These are phyloP conservation scores for Trametes versicolor DNA, from an alignment of 1,284 basidiomycete species.

Conservation along the genomic window DNA sequence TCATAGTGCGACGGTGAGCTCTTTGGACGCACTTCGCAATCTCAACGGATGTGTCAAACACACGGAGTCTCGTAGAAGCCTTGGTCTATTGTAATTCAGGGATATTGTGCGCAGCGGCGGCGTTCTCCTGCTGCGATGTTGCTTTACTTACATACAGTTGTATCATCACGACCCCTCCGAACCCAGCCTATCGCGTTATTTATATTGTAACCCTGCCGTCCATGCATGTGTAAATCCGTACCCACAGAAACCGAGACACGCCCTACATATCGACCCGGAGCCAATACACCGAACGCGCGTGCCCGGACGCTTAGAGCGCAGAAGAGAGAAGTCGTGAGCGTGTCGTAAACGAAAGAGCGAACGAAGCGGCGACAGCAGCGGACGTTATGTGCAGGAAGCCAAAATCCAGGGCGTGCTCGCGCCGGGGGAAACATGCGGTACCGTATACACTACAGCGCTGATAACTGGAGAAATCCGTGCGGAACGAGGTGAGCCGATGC, in stretches of 20 bases:
- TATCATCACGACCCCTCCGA: constrained; percentile 15
- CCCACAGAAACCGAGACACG: constrained; percentile 17
- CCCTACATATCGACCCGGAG: constrained; percentile 6
- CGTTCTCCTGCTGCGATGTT: background rate
- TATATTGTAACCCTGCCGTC: constrained; percentile 27
- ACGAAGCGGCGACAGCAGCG: constrained; percentile 5
- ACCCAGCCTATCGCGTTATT: constrained; percentile 25
- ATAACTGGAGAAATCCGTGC: constrained; percentile 23
- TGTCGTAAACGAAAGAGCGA: constrained; percentile 22
- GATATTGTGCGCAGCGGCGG: constrained; percentile 23
- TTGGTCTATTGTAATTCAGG: constrained; percentile 33
- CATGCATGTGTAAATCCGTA: constrained; percentile 25
- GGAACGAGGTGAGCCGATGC: constrained; percentile 15
- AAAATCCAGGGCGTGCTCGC: constrained; percentile 18
- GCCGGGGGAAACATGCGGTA: constrained; percentile 1
- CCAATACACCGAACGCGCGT: background rate
- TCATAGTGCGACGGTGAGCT: constrained; percentile 28
- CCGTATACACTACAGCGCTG: constrained; percentile 29
- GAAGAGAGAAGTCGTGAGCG: constrained; percentile 20
- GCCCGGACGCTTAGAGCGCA: background rate
- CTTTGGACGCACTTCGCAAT: background rate
- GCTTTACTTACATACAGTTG: constrained; percentile 19
- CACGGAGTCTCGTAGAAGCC: background rate
- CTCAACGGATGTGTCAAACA: constrained; percentile 1
- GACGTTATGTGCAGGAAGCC: constrained; percentile 16